A percentile compares a stretch with the other conserved stretches of the same genome.
These are phyloP conservation scores for Aegilops bicornis DNA, from an alignment of 176 grass and related monocot genomes.

Conservation along the genomic window DNA sequence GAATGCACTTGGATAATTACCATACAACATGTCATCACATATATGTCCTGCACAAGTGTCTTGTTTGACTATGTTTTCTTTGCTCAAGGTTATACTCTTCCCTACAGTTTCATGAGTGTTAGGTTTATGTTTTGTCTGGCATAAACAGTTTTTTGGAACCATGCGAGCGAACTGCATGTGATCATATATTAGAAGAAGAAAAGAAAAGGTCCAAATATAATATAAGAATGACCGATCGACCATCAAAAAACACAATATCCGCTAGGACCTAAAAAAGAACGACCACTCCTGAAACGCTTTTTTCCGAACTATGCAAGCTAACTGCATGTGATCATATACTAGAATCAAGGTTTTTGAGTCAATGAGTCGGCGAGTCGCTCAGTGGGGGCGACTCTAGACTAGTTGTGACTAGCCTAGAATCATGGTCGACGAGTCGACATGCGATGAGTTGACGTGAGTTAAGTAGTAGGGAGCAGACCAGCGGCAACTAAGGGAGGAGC, in stretches of 20 bases:
- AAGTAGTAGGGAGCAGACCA: no score
- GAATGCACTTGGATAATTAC: neutral
- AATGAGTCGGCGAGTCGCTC: no score
- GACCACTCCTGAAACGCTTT: neutral
- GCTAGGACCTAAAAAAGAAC: neutral
- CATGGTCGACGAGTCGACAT: no score
- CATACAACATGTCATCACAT: neutral
- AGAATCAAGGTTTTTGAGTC: no score
- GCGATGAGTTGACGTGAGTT: no score
- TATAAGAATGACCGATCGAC: neutral
- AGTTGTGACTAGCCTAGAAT: no score
- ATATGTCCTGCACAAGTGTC: conserved; percentile 1
- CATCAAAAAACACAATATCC: neutral
- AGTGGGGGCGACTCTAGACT: no score
- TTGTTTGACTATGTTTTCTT: conserved; percentile 22
- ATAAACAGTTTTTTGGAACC: neutral
- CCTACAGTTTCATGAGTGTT: neutral
- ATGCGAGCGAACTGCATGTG: neutral
- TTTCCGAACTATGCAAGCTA: neutral
- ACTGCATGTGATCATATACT: neutral
- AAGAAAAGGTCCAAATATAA: neutral
- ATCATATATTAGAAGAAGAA: neutral
- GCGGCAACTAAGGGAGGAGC: no score
- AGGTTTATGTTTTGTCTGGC: neutral
- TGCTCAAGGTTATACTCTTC: neutral